phyloP scores from a whole-genome alignment of 129 eudicot species.

The Escallonia rubra region DNA sequence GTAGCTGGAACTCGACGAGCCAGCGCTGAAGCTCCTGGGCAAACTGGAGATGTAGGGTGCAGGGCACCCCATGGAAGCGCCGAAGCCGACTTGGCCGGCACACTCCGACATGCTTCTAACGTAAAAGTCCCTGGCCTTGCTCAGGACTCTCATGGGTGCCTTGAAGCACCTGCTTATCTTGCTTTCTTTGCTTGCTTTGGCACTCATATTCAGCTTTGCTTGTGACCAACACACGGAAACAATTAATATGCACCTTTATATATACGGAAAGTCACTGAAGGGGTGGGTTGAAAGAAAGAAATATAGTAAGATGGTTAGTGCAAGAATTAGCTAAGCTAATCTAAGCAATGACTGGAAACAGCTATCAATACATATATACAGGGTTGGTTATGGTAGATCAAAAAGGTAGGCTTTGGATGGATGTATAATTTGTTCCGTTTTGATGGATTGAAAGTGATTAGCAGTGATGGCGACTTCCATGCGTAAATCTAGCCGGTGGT shows the following conservation, averaged over 20 bases:
- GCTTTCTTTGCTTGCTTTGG: constrained; percentile 20
- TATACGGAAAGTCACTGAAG: not conserved
- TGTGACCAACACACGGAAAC: not conserved
- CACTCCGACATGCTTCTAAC: constrained; percentile 31
- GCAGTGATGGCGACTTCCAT: too few species aligned
- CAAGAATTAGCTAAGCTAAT: too few species aligned
- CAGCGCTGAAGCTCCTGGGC: constrained; percentile 39
- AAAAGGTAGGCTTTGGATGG: too few species aligned
- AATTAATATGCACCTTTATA: not conserved
- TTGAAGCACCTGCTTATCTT: constrained; percentile 17
- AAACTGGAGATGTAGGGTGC: constrained; percentile 25
- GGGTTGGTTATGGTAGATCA: too few species aligned
- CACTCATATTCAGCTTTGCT: not conserved
- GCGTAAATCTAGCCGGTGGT: too few species aligned
- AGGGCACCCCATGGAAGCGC: constrained; percentile 37
- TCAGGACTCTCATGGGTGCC: constrained; percentile 29
- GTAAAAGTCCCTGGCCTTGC: constrained; percentile 40
- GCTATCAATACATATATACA: too few species aligned
- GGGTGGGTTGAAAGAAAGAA: too few species aligned
- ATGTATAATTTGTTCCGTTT: too few species aligned
- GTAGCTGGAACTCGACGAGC: constrained; percentile 12
- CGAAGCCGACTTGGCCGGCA: constrained; percentile 27
- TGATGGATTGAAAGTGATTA: too few species aligned
- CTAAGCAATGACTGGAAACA: too few species aligned
- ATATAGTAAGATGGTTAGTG: too few species aligned